Evolutionary conservation across 495 filamentous ascomycete genomes (phyloP), one percentile per base, ranked within the genome.

Genomic region (Cercophora scortea): DNA sequence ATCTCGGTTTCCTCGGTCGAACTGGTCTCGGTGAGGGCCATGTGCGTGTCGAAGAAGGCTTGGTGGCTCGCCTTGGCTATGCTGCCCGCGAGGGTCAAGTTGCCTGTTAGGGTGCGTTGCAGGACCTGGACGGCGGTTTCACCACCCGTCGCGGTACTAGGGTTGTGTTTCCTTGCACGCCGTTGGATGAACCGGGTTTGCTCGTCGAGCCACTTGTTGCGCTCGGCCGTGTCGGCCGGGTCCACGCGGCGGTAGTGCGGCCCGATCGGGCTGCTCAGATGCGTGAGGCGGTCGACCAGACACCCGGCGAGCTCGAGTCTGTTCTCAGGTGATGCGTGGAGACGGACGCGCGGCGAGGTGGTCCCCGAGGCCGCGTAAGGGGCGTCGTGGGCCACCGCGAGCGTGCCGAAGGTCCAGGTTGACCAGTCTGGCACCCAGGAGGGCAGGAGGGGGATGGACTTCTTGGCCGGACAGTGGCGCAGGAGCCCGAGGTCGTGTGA

Each of bases 371-470:
- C 51, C 4, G 1, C 11, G 43, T 47, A 19, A 8, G 4, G 19
- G 18, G 25, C n/a, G 36, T 42, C 45, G 19, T 3, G 16, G 6
- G 16, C 46, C 4, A 17, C 39, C 2, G 16, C 52, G 8, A 7
- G 15, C 5, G 17, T 49, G 2, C 52, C 52, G n/a, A 44, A 54
- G 2, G 35, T 8, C 52, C 52, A 54, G n/a, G 39, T 49, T 13
- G 52, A 54, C 52, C 52, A 54, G 40, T 54, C 52, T n/a, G 52
- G 52, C 13, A 49, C 45, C 52, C 52, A 54, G 8, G 51, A 54
- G 3, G 51, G 51, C 38, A 54, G 39, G 17, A 7, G 7, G 13
- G 6, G 5, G 13, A 49, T 19, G 4, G 36, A 40, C 25, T 54
- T 54, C 10, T 11, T 16, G 10, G 15, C 45, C 2, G 49, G 44